phyloP scores from a whole-genome alignment of 257 asterid genomes.

The Solanum paucissectum region DNA sequence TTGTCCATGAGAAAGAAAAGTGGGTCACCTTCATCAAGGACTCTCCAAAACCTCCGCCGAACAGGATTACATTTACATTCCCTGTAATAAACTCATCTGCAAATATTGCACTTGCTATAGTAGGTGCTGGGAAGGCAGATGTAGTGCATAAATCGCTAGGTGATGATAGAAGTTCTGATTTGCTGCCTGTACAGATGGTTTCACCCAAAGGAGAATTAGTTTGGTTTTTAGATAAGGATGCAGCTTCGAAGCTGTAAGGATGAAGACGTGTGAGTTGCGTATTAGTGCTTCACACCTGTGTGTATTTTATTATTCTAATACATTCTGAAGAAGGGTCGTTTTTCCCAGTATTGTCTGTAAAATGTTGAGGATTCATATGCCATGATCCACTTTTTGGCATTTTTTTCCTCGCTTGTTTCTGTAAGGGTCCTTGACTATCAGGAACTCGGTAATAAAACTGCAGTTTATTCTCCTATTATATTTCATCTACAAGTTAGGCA shows the following conservation, averaged over 20 bases:
- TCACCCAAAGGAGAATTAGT: conserved; percentile 66
- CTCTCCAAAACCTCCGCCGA: conserved; percentile 94
- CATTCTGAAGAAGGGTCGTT: not conserved
- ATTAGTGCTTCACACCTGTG: not conserved
- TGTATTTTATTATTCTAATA: not conserved
- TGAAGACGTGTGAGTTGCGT: not conserved
- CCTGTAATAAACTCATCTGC: conserved; percentile 83
- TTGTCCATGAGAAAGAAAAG: conserved; percentile 51
- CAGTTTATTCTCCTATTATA: not conserved
- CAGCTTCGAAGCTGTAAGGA: conserved; percentile 70
- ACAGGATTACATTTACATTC: conserved; percentile 80
- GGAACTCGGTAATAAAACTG: not conserved
- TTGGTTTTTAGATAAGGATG: conserved; percentile 85
- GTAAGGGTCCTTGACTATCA: not conserved
- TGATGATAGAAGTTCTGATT: conserved; percentile 33
- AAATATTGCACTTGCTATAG: conserved; percentile 65
- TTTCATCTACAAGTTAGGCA: not conserved
- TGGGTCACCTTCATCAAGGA: conserved; percentile 76
- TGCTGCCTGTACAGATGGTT: conserved; percentile 70
- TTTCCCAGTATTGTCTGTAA: not conserved
- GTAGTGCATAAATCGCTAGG: conserved; percentile 42
- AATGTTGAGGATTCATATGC: not conserved
- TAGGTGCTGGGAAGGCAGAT: conserved; percentile 67
- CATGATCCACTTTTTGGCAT: not conserved
- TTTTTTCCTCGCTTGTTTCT: not conserved